Evolutionary conservation across 2,329 filamentous ascomycete genomes (phyloP), one percentile per base, ranked within the genome.

Genomic region (Talaromyces sp.): DNA sequence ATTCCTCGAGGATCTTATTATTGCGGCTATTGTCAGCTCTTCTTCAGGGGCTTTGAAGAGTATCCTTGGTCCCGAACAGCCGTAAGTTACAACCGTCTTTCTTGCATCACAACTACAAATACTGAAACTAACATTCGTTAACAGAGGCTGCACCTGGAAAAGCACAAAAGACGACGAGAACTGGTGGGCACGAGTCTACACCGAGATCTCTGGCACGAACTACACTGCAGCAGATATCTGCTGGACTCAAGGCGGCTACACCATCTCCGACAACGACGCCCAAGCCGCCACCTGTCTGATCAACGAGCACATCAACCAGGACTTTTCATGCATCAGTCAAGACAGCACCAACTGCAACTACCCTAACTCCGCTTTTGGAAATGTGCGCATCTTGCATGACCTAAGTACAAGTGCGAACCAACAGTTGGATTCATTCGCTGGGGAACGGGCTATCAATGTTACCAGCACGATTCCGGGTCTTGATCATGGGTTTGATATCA

Each of bases 201-300:
- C 37, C 16, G 6, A 40, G 14, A 31, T 58, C 2, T 18, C 35
- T 7, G 37, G 35, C 9, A 39, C 37, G 31, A 58, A 42, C 8
- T 40, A n/a, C 55, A 58, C 55, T 7, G n/a, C 37, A 25, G 35
- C 35, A 37, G 37, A 28, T 7, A 28, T 58, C 33, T 58, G 35
- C 35, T 58, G 55, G 55, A 58, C 55, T 6, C 55, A 58, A 42
- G 37, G 55, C 5, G 55, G 55, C 14, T 58, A 58, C 37, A 58
- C 18, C 3, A 28, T 58, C 37, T n/a, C 55, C 2, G 21, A 42
- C 18, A 40, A 58, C 16, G 55, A 42, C 12, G 28, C 25, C 23
- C 40, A 39, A 28, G 35, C 37, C 37, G 21, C 55, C 23, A 39
- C 16, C 14, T 58, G 55, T 23, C 18, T 44, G 18, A 21, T 58